Base-by-base conservation (phyloP, 2,329 filamentous ascomycete genomes). In the Epichloe aotearoae region DNA sequence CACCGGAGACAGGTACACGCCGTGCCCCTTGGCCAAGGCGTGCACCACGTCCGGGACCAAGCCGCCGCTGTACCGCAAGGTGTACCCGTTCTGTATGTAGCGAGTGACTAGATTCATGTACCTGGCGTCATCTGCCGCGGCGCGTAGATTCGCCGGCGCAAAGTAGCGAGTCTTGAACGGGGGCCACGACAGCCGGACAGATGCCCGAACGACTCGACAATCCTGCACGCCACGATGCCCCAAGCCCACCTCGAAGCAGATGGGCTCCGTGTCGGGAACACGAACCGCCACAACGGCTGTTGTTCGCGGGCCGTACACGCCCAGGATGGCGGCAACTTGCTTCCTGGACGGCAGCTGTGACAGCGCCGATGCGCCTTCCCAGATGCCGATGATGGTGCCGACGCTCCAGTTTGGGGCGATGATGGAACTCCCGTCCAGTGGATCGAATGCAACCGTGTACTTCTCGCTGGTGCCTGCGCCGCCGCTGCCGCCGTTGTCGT, bases 381-480 rank as follows among this genome's bases (percentile, higher is more conserved):
- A 83, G 39, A 83, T 63, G 7, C 79, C 79, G 15, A 81, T 64
- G 53, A 83, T 83, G 45, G 77, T 73, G 20, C 76, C 76, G 8
- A 80, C 76, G 1, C 73, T 69, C 76, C 76, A 80, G 58, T 79
- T 79, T 1, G 76, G 69, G 0, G 68, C 73, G 42, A 80, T 77
- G 57, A 80, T 79, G 54, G 76, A 82, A 61, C 75, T 79, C 11
- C 80, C 80, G 56, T 83, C 80, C 0, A 83, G 71, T 0, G 80
- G 80, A 56, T 83, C 80, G 56, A 83, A 83, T 0, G 77, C 79
- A 8, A 82, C 63, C 0, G 78, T 74, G 62, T 83, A 83, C 26
- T 30, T 30, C 26, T 8, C 26, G 26, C 8, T 0, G 26, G 26
- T 30, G 26, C 26, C 26, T 8, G 26, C 7, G 26, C 26, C 7